A percentile compares a stretch with the other conserved stretches of the same genome.
Conservation (phyloP, 106 monocot genomes). For the Iris macrosiphon region DNA sequence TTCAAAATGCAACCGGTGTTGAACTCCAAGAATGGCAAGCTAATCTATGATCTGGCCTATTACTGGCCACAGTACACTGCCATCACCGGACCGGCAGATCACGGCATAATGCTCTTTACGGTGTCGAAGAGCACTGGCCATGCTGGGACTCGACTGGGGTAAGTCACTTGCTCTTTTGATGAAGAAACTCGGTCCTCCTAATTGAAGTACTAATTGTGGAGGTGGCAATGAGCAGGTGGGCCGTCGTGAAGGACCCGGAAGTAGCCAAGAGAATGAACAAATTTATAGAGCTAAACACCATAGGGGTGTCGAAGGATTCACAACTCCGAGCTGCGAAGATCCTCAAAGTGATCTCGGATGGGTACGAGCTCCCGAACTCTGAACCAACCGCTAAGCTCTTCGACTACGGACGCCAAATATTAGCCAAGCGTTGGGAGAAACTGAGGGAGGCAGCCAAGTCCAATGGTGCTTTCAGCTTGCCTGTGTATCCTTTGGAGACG, state of each 20-base stretch:
- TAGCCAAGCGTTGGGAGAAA: constrained; percentile 51
- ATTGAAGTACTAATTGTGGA: too few species aligned
- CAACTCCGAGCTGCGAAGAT: constrained; percentile 75
- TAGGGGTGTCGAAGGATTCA: constrained; percentile 92
- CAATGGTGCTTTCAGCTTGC: constrained; percentile 51
- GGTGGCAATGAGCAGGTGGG: too few species aligned
- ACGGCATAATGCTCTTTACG: constrained; percentile 89
- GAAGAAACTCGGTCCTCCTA: too few species aligned
- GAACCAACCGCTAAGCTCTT: constrained; percentile 20
- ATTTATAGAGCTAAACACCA: constrained; percentile 81
- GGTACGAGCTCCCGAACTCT: constrained; percentile 28
- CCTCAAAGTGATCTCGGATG: constrained; percentile 47
- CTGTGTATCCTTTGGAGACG: constrained; percentile 28
- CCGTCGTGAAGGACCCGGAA: constrained; percentile 60
- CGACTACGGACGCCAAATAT: constrained; percentile 35
- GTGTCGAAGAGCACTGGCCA: constrained; percentile 88
- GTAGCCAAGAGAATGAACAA: constrained; percentile 74
- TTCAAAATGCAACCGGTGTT: constrained; percentile 30
- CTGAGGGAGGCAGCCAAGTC: constrained; percentile 31
- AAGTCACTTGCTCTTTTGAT: too few species aligned
- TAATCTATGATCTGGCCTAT: constrained; percentile 82
- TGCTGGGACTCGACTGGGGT: constrained; percentile 89
- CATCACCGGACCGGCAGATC: constrained; percentile 46
- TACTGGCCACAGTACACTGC: constrained; percentile 98
- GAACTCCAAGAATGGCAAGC: constrained; percentile 26